phyloP scores from a whole-genome alignment of 2,329 filamentous ascomycete species.

The Trichocomaceae sp. region DNA sequence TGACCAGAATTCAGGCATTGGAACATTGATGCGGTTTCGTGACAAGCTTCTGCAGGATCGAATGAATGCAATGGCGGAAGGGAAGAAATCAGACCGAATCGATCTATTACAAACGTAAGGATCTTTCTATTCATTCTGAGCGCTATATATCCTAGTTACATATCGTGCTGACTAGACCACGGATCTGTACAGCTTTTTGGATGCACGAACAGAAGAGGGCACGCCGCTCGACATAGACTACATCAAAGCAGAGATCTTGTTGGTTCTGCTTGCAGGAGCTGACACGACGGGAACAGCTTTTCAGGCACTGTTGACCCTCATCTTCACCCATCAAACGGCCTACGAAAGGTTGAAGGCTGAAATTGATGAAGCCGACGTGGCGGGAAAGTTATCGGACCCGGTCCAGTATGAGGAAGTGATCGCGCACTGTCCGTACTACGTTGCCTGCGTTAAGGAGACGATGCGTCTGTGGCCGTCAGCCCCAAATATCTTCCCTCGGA shows the following conservation, averaged over 20 bases:
- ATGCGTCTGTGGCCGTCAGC: conserved; percentile 47
- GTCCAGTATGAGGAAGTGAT: conserved; percentile 39
- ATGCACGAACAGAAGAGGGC: conserved; percentile 41
- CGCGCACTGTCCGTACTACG: conserved; percentile 41
- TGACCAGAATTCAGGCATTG: conserved; percentile 49
- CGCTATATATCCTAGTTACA: no score
- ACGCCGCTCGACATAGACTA: conserved; percentile 45
- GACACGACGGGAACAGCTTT: conserved; percentile 50
- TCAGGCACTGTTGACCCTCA: conserved; percentile 42
- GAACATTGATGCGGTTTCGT: conserved; percentile 52
- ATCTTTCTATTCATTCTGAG: no score
- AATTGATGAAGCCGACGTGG: conserved; percentile 35
- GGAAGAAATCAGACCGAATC: conserved; percentile 39
- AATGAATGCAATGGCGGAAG: conserved; percentile 42
- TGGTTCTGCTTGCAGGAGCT: conserved; percentile 48
- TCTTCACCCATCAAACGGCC: conserved; percentile 34
- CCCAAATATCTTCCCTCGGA: no score
- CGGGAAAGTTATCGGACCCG: conserved; percentile 22
- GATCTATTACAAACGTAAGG: conserved; percentile 50
- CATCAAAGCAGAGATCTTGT: conserved; percentile 49
- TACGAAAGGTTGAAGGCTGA: conserved; percentile 45
- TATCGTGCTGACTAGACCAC: no score
- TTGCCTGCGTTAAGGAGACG: conserved; percentile 47
- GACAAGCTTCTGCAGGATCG: conserved; percentile 48
- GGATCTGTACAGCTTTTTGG: conserved; percentile 22